A percentile compares a stretch with the other conserved stretches of the same genome.
Evolutionary conservation across 2,329 filamentous ascomycete species (phyloP).

Genomic region (Paecilomyces sp.): DNA sequence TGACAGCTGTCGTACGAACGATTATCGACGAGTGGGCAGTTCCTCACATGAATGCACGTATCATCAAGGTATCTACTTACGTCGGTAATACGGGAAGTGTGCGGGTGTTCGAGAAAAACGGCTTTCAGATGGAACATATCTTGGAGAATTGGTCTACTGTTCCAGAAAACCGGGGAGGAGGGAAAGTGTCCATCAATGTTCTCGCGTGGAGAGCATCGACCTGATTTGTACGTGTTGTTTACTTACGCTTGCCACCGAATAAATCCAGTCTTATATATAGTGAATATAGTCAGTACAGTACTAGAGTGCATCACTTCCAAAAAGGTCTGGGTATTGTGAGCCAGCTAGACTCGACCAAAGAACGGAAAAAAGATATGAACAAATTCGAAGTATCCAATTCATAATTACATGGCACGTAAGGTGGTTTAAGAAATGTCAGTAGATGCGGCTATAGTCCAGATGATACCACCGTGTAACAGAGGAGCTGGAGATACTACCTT

Average conservation of each 20-base stretch:
- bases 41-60: slow-evolving; percentile 19
- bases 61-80: slow-evolving; percentile 13
- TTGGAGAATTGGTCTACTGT: slow-evolving; percentile 12
- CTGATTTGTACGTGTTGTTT: neutral
- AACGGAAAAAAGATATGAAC: neutral
- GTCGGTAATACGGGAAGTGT: slow-evolving; percentile 18
- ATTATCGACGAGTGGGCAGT: slow-evolving; percentile 19
- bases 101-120: slow-evolving; percentile 20
- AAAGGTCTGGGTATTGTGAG: neutral
- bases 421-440: neutral
- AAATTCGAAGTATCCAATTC: neutral
- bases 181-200: slow-evolving; percentile 14
- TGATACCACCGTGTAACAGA: neutral
- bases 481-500: neutral
- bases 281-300: neutral
- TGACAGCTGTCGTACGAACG: slow-evolving; percentile 14
- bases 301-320: neutral
- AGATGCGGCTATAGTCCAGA: neutral
- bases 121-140: slow-evolving; percentile 12
- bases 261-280: neutral
- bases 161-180: slow-evolving; percentile 9
- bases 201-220: slow-evolving; percentile 4
- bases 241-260: neutral
- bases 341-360: neutral
- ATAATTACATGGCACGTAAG: neutral